Conservation (phyloP, 148 eudicot species). For the Dysphania ambrosioides region DNA sequence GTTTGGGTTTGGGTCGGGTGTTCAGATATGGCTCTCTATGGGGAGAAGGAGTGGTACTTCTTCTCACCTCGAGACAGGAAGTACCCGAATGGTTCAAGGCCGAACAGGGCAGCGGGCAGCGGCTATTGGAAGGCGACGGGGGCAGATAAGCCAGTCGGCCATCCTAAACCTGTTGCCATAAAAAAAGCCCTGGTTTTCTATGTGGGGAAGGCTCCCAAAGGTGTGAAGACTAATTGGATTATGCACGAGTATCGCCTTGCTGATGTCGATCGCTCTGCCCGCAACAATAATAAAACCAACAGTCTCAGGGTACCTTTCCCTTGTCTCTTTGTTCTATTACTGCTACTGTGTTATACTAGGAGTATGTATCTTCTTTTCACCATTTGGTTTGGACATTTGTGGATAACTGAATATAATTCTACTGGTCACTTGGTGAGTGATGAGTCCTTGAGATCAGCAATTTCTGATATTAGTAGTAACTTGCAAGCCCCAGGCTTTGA, state of each 20-base stretch:
- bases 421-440: too few species aligned
- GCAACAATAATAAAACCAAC: conserved; percentile 30
- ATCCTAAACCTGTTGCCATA: conserved; percentile 45
- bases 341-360: too few species aligned
- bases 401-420: too few species aligned
- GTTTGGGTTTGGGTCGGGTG: too few species aligned
- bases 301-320: conserved; percentile 37
- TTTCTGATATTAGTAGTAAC: too few species aligned
- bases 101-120: conserved; percentile 58
- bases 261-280: conserved; percentile 51
- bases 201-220: conserved; percentile 57
- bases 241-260: conserved; percentile 75
- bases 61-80: conserved; percentile 63
- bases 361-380: too few species aligned
- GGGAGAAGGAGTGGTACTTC: conserved; percentile 68
- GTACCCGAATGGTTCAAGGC: conserved; percentile 64
- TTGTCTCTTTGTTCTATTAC: too few species aligned
- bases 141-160: conserved; percentile 56
- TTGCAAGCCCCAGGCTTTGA: too few species aligned
- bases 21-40: conserved; percentile 44
- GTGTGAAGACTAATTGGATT: conserved; percentile 62
- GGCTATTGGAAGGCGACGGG: conserved; percentile 81
- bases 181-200: conserved; percentile 64
- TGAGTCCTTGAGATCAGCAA: too few species aligned
- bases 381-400: too few species aligned